Evolutionary conservation across 768 basidiomycete species (phyloP).

Genomic region (Suillus spraguei): DNA sequence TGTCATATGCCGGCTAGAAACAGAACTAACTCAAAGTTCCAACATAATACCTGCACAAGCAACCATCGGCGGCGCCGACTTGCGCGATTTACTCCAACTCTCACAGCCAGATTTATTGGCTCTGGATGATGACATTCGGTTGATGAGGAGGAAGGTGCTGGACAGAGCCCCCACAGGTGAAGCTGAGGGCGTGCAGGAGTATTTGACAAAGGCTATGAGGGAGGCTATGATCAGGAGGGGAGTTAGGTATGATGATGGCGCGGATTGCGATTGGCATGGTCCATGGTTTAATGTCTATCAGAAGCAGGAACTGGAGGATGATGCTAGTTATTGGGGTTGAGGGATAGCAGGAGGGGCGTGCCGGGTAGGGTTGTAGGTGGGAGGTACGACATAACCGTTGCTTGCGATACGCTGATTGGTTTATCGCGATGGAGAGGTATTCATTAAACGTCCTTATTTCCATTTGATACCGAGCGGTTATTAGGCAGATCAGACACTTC

Average conservation of each 20-base stretch:
- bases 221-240: slow-evolving; percentile 3
- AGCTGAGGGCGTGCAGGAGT: neutral
- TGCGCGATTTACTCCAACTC: slow-evolving; percentile 1
- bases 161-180: neutral
- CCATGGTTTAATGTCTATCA: slow-evolving; percentile 1
- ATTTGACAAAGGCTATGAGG: slow-evolving; percentile 1
- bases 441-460: neutral
- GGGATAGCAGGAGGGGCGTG: slow-evolving; percentile 1
- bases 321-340: slow-evolving; percentile 1
- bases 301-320: neutral
- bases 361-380: neutral
- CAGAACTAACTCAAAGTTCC: neutral
- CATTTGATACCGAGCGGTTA: neutral
- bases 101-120: neutral
- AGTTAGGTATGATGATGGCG: slow-evolving; percentile 1
- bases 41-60: neutral
- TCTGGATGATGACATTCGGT: neutral
- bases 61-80: neutral
- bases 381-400: slow-evolving; percentile 3
- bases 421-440: slow-evolving; percentile 7
- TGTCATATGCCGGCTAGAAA: slow-evolving; percentile 3
- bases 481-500: neutral
- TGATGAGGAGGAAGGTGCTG: slow-evolving; percentile 2
- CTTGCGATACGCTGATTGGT: slow-evolving; percentile 1
- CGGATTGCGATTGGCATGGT: neutral